Base-by-base conservation (phyloP, 305 asterid genomes). In the Fraxinus latifolia region DNA sequence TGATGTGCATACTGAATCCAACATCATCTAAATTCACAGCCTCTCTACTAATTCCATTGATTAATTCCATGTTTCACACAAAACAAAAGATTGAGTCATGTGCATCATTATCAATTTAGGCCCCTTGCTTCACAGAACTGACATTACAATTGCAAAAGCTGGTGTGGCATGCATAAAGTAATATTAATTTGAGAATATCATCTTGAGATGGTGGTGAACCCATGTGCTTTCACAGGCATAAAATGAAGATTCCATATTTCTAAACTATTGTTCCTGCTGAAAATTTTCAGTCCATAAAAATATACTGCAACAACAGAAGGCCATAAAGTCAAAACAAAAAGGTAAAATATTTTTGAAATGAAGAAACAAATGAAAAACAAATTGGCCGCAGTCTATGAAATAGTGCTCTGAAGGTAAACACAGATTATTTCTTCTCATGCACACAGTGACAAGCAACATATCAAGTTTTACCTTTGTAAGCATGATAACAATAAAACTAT, bases 401-500 rank as follows among this genome's bases (percentile, higher is more conserved):
- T 76, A 29, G 15, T 25, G 29, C 25, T 76, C 62, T 50, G 8
- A 37, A 58, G 29, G 27, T 50, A 78, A 44, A 65, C 21, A 39
- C 27, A 33, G 72, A 74, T 42, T 72, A 76, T 47, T 12, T 85
- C 68, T 17, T 75, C 36, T 17, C 7, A 65, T 50, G 14, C 39
- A 9, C 39, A 6, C 36, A 29, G 8, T 3, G 80, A 73, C 68
- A 7, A 80, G 77, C 84, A 77, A 67, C 34, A 27, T 50, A 76
- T 74, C 76, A 81, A 78, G 44, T 42, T 47, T 83, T 88, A 92
- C 97, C 97, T 92, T 93, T 9, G 88, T 17, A 78, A 93, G 77
- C 98, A 93, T 91, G 68, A 94, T 82, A 34, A 93, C 97, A 76
- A 95, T 83, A 85, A 88, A 94, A 84, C 96, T 91, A 17, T 80